phyloP scores from a whole-genome alignment of 108 stramenopile species.

The Skeletonema costatum region DNA sequence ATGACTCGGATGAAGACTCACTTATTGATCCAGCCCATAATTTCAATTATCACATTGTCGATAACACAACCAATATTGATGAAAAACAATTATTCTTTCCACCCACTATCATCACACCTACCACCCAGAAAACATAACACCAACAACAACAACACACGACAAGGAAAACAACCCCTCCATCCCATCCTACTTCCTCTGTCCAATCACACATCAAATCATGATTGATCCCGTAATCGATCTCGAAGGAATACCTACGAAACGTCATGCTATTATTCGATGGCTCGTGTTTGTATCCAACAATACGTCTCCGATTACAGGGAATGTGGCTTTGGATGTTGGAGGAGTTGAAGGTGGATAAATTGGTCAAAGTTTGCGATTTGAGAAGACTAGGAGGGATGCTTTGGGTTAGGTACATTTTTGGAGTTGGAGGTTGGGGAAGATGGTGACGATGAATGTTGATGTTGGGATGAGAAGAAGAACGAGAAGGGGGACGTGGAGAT shows the following conservation, averaged over 20 bases:
- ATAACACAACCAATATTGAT: not conserved
- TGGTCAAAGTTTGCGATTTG: slow-evolving; percentile 12
- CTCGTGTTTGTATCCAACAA: slow-evolving; percentile 6
- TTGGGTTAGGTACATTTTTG: slow-evolving; percentile 5
- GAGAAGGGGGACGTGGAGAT: not conserved
- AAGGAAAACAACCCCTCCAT: not conserved
- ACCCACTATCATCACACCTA: not conserved
- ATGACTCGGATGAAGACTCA: not conserved
- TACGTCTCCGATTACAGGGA: slow-evolving; percentile 27
- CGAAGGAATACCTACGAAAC: slow-evolving; percentile 62
- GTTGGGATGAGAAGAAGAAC: not conserved
- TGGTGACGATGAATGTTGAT: not conserved
- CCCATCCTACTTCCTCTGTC: slow-evolving; percentile 29
- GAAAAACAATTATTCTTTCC: not conserved
- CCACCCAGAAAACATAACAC: no score
- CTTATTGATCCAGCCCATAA: not conserved
- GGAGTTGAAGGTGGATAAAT: slow-evolving; percentile 22
- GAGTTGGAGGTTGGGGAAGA: not conserved
- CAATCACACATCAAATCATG: slow-evolving; percentile 24
- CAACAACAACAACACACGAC: not conserved
- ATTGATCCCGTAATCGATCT: slow-evolving; percentile 43
- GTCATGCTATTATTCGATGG: slow-evolving; percentile 49
- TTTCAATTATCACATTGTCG: not conserved
- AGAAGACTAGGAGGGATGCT: slow-evolving; percentile 3
- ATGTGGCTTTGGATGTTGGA: slow-evolving; percentile 12